Evolutionary conservation across 306 rosid genomes (phyloP).

Genomic region (Ziziphus jujuba): DNA sequence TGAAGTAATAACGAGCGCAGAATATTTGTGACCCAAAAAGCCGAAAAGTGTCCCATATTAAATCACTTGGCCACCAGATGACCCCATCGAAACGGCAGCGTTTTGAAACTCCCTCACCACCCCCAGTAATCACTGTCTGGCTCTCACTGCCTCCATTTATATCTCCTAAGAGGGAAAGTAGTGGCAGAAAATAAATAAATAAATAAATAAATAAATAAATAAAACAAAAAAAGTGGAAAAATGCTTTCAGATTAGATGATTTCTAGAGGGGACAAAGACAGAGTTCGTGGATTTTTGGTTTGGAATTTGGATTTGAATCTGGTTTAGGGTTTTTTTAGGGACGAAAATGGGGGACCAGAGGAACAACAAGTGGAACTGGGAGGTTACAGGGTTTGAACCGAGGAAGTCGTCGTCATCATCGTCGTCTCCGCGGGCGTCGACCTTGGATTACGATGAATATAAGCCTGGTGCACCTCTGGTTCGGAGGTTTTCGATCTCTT

Average conservation of each 20-base stretch:
- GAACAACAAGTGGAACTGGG: slow-evolving; percentile 93
- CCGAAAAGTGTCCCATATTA: slow-evolving; percentile 22
- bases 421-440: slow-evolving; percentile 14
- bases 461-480: slow-evolving; percentile 53
- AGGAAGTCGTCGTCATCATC: slow-evolving; percentile 56
- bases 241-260: slow-evolving; percentile 22
- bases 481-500: slow-evolving; percentile 74
- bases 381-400: slow-evolving; percentile 89
- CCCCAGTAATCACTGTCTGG: too few relatives aligned
- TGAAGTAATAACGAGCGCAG: slow-evolving; percentile 50
- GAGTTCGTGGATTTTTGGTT: slow-evolving; percentile 10
- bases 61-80: background rate
- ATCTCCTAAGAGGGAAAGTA: background rate
- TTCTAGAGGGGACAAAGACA: slow-evolving; percentile 10
- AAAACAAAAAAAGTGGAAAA: slow-evolving; percentile 2
- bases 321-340: slow-evolving; percentile 25
- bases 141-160: slow-evolving; percentile 66
- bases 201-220: too few relatives aligned
- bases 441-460: slow-evolving; percentile 52
- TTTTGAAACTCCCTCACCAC: background rate
- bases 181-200: background rate
- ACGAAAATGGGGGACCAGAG: slow-evolving; percentile 72
- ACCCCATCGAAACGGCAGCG: slow-evolving; percentile 56
- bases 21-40: slow-evolving; percentile 44
- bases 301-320: slow-evolving; percentile 1